Evolutionary conservation across 2,329 filamentous ascomycete species (phyloP), one percentile per base, ranked within the genome.

Genomic region (Thermothelomyces thermophilus): DNA sequence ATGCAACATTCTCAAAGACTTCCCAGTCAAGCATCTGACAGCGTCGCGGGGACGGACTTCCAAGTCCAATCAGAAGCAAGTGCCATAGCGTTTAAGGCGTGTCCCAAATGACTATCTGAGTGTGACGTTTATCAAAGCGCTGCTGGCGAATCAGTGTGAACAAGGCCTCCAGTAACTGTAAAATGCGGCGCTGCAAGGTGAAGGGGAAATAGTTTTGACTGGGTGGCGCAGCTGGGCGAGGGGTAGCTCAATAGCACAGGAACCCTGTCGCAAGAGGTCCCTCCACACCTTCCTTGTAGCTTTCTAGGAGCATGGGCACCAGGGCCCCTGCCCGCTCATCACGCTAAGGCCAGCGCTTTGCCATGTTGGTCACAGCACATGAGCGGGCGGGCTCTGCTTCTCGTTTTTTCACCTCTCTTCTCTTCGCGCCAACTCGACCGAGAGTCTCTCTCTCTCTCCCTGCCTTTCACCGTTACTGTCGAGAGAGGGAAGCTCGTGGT

Each of bases 331-430:
- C 14, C 31, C 13, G 22, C 45, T 36, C 44, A 37, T 45, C 46
- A 48, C 51, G 45, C 46, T 50, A 51, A 51, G 22, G 30, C 40
- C 40, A 41, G 46, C 51, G 22, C 40, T 43, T 52, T 50, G 35
- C 51, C 46, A 13, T 49, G 37, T 42, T 43, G 54, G 44, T 20
- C 33, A 6, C 48, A 51, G 26, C 40, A 33, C 46, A 46, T 42
- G 50, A 39, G 46, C 34, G 37, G 14, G 19, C 41, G 35, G 42
- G 41, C 24, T 41, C 35, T 30, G 54, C 51, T 52, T 46, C 51
- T 56, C 52, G 51, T 52, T 56, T 55, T 50, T 50, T 34, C 41
- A 43, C 34, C 37, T 47, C 37, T 44, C 39, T 11, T 39, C 30
- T 39, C 26, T 24, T 42, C 41, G 20, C 28, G 30, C 30, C 8